These are phyloP conservation scores for Clavulina sp. DNA, from an alignment of 768 basidiomycete genomes.

Conservation along the genomic window DNA sequence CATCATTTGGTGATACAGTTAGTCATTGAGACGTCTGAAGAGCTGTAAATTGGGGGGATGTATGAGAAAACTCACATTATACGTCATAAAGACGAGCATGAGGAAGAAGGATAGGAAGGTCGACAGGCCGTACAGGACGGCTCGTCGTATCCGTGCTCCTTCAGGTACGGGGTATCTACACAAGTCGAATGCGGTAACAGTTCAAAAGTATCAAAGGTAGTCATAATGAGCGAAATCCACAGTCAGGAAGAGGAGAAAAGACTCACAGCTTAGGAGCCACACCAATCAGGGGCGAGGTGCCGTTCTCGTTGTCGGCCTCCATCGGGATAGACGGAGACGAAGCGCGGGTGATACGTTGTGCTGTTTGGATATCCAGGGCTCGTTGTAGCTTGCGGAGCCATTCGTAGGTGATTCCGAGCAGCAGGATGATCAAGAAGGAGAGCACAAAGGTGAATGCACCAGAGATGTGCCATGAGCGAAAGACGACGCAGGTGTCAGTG, in stretches of 20 bases:
- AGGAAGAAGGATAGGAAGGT: constrained; percentile 75
- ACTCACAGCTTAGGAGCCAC: constrained; percentile 31
- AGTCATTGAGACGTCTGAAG: not conserved
- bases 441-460: constrained; percentile 37
- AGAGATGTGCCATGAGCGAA: constrained; percentile 27
- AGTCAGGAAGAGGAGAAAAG: constrained; percentile 12
- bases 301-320: constrained; percentile 28
- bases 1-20: not conserved
- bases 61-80: constrained; percentile 63
- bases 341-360: too few relatives aligned
- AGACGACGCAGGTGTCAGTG: constrained; percentile 2
- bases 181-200: not conserved
- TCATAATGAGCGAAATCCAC: constrained; percentile 12
- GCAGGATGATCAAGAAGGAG: constrained; percentile 47
- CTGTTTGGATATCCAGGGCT: constrained; percentile 38
- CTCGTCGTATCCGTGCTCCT: not conserved
- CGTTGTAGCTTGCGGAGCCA: constrained; percentile 52
- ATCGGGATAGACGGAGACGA: constrained; percentile 17
- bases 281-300: constrained; percentile 38
- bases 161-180: not conserved
- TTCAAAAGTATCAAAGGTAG: constrained; percentile 22
- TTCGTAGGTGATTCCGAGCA: constrained; percentile 60
- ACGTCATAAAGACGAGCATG: constrained; percentile 95
- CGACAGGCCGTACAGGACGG: constrained; percentile 45
- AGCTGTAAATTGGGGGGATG: not conserved